These are phyloP conservation scores for Phytomonas francai DNA, from an alignment of 208 protist genomes.

Conservation along the genomic window DNA sequence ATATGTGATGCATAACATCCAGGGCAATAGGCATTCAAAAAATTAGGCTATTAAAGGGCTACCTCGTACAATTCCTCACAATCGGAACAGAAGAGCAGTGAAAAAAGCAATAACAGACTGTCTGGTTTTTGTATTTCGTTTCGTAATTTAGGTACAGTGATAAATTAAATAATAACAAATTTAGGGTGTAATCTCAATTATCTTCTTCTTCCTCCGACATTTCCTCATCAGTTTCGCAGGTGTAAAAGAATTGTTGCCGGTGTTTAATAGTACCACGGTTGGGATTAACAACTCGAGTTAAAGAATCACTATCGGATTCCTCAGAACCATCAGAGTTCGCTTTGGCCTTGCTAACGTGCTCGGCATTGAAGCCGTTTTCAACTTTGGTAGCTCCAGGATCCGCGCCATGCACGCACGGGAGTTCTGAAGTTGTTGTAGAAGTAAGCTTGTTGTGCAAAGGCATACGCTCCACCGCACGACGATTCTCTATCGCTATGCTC, in stretches of 20 bases:
- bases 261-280: constrained; percentile 75
- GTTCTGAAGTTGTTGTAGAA: constrained; percentile 54
- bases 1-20: background rate
- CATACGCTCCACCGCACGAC: constrained; percentile 35
- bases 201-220: constrained; percentile 35
- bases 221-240: constrained; percentile 44
- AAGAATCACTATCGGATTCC: constrained; percentile 15
- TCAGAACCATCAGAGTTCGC: constrained; percentile 11
- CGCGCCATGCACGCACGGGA: constrained; percentile 14
- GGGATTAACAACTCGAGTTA: constrained; percentile 31
- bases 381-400: background rate
- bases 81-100: constrained; percentile 6
- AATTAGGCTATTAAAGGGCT: background rate
- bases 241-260: constrained; percentile 67
- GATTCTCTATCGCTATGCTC: constrained; percentile 21
- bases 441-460: constrained; percentile 31
- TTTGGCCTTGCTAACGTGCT: background rate
- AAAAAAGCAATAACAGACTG: background rate
- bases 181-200: constrained; percentile 10
- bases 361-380: constrained; percentile 9
- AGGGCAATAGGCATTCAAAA: background rate
- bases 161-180: constrained; percentile 7
- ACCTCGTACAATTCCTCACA: constrained; percentile 2
- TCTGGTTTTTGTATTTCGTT: background rate
- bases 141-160: background rate